Base-by-base conservation (phyloP, 2,329 filamentous ascomycete genomes). In the Fonsecaea pugnacius region DNA sequence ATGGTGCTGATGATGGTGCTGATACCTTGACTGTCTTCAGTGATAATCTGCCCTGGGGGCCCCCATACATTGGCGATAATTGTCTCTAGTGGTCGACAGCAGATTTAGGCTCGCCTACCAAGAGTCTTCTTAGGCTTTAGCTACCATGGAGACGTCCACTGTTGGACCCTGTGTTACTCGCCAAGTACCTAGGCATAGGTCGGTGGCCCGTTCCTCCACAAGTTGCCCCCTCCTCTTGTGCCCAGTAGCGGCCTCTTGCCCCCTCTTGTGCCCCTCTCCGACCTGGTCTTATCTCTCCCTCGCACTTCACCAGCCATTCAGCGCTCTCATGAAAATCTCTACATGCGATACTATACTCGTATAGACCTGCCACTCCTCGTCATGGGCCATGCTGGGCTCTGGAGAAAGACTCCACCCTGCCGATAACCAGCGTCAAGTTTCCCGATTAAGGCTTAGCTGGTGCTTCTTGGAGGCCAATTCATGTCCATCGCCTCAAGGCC, bases 381-480 rank as follows among this genome's bases (percentile, higher is more conserved):
- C 48, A 38, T 50, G n/a, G 43, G 35, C 43, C 54, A 21, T 43
- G n/a, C 32, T 40, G 36, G 38, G 52, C 60, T 51, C 32, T 62
- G 60, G 60, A 58, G 50, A 58, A 51, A 33, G 36, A 40, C 48
- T 60, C 58, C 58, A 58, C 60, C 32, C 6, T 8, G 8, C 38
- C 32, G 63, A 65, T 66, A 63, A 62, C 63, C 59, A 62, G 63
- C 63, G 24, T 66, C 63, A 66, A 66, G 54, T 63, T 66, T 48
- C 60, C 63, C 55, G 51, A 66, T 62, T 10, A 18, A 51, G 63
- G 27, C 40, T 33, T 66, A 63, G 63, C 35, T 21, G 35, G 7
- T 33, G 16, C 9, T 40, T 54, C 33, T 27, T 30, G 12, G 21
- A 33, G 36, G 35, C 36, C 48, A 63, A 48, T 50, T 46, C 30